These are phyloP conservation scores for Pelagomonas calceolata DNA, from an alignment of 108 stramenopile genomes.

Conservation along the genomic window DNA sequence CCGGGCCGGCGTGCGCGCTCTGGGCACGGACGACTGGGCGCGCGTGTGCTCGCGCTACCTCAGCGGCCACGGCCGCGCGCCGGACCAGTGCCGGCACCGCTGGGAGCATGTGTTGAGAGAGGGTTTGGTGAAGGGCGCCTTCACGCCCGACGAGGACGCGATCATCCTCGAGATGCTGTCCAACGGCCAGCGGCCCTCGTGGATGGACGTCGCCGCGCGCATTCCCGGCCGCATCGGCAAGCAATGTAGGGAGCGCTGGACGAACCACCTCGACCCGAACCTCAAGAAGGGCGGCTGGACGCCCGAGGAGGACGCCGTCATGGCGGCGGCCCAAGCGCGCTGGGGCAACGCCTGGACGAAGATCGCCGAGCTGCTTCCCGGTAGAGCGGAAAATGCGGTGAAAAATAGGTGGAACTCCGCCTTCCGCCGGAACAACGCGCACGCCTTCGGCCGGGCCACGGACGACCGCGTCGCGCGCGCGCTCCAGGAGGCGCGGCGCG, in stretches of 20 bases:
- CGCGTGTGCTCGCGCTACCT: not conserved
- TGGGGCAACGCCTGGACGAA: not conserved
- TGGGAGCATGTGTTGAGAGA: not conserved
- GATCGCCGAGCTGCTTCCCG: not conserved
- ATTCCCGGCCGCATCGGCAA: slow-evolving; percentile 95
- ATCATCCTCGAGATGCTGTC: slow-evolving; percentile 42
- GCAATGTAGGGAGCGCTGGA: slow-evolving; percentile 92
- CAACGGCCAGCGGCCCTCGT: slow-evolving; percentile 66
- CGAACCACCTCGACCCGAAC: slow-evolving; percentile 52
- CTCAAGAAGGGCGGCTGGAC: slow-evolving; percentile 47
- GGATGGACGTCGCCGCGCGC: slow-evolving; percentile 78
- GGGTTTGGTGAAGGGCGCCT: slow-evolving; percentile 70
- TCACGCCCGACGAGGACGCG: slow-evolving; percentile 61
- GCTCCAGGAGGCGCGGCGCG: not conserved
- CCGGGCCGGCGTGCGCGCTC: not conserved
- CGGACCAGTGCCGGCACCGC: not conserved
- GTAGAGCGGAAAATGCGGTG: slow-evolving; percentile 36
- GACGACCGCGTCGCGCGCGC: not conserved
- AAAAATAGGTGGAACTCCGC: slow-evolving; percentile 35
- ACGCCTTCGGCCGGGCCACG: not conserved
- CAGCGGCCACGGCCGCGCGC: not conserved
- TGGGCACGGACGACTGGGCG: not conserved
- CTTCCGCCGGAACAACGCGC: not conserved
- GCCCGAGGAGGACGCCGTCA: slow-evolving; percentile 42
- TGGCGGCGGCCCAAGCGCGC: slow-evolving; percentile 34